phyloP scores from a whole-genome alignment of 2,329 filamentous ascomycete genomes.

The Pleomassaria siparia region DNA sequence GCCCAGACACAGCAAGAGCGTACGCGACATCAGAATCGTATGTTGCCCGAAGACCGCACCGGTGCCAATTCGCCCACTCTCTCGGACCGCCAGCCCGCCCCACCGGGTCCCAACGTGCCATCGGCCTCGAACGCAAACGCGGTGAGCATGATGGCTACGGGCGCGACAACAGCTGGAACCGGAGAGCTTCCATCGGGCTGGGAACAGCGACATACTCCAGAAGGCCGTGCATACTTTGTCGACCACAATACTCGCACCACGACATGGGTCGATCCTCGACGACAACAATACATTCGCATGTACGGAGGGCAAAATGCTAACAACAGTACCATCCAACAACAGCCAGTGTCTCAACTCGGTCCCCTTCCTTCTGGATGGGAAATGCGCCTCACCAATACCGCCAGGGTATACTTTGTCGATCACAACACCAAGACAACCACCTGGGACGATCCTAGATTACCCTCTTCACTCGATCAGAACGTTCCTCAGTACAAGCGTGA shows the following conservation, averaged over 20 bases:
- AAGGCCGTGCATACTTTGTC: constrained; percentile 94
- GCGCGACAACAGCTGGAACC: constrained; percentile 88
- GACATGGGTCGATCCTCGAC: constrained; percentile 95
- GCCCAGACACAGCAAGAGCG: constrained; percentile 92
- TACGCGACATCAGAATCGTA: constrained; percentile 90
- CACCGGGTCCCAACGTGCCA: constrained; percentile 38
- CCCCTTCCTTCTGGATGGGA: constrained; percentile 97
- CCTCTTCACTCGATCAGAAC: constrained; percentile 95
- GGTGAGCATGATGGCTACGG: constrained; percentile 89
- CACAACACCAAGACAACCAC: constrained; percentile 99
- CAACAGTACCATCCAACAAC: constrained; percentile 88
- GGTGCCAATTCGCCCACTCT: constrained; percentile 88
- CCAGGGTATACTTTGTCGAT: constrained; percentile 97
- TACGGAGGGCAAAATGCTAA: constrained; percentile 81
- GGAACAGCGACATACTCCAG: constrained; percentile 94
- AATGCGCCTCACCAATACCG: constrained; percentile 98
- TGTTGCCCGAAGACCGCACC: constrained; percentile 91
- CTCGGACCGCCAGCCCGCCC: constrained; percentile 51
- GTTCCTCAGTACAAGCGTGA: constrained; percentile 99
- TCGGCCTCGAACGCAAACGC: constrained; percentile 47
- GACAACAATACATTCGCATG: constrained; percentile 98
- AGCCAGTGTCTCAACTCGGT: constrained; percentile 94
- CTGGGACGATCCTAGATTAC: constrained; percentile 95
- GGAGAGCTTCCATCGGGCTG: constrained; percentile 94
- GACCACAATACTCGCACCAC: constrained; percentile 98